Evolutionary conservation across 2,329 filamentous ascomycete genomes (phyloP).

Genomic region (Epicoccum nigrum): DNA sequence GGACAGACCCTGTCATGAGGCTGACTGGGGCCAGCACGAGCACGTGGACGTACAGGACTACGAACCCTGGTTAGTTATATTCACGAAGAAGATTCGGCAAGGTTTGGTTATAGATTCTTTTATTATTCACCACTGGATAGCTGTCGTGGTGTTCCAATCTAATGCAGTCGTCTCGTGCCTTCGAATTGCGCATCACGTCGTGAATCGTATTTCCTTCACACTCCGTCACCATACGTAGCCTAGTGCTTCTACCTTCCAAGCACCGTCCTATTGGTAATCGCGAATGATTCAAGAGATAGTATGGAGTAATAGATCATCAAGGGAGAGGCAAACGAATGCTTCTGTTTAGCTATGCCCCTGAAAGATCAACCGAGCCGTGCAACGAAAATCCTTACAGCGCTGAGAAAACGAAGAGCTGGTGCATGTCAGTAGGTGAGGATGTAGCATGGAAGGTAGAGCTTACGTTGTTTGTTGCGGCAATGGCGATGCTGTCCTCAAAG

Average conservation of each 20-base stretch:
- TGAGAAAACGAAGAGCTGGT: slow-evolving; percentile 62
- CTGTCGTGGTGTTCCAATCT: slow-evolving; percentile 43
- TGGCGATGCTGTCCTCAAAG: slow-evolving; percentile 98
- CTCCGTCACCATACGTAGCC: slow-evolving; percentile 31
- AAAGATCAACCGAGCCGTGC: slow-evolving; percentile 30
- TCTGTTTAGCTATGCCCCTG: slow-evolving; percentile 37
- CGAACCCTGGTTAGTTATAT: not conserved
- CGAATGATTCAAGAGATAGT: slow-evolving; percentile 37
- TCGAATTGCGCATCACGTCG: slow-evolving; percentile 37
- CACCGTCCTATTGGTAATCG: slow-evolving; percentile 34
- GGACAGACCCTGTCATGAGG: slow-evolving; percentile 15
- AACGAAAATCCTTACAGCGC: slow-evolving; percentile 52
- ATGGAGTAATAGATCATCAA: slow-evolving; percentile 38
- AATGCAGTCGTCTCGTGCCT: slow-evolving; percentile 31
- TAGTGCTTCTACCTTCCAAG: slow-evolving; percentile 41
- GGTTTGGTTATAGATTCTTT: slow-evolving; percentile 27
- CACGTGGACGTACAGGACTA: slow-evolving; percentile 9
- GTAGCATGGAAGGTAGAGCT: slow-evolving; percentile 52
- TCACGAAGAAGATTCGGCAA: not conserved
- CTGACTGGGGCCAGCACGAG: slow-evolving; percentile 12
- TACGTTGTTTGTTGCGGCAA: slow-evolving; percentile 99
- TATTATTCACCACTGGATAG: slow-evolving; percentile 40
- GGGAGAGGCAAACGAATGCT: slow-evolving; percentile 33
- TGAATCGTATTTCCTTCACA: slow-evolving; percentile 32
- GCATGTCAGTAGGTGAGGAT: slow-evolving; percentile 13